Base-by-base conservation (phyloP, 2,329 filamentous ascomycete genomes). In the Bipolaris oryzae region DNA sequence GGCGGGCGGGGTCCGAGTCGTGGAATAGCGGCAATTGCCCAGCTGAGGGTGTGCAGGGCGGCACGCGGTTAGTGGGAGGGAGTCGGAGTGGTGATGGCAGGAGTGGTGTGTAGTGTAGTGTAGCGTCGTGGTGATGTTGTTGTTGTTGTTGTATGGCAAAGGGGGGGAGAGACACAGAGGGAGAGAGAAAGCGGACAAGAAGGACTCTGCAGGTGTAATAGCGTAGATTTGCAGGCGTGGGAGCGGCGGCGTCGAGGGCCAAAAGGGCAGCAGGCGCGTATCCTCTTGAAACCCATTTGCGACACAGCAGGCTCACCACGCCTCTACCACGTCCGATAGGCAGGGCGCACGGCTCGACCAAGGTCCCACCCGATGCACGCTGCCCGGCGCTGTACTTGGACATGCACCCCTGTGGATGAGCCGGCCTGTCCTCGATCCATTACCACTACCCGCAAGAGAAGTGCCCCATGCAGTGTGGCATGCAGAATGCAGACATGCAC, bases 251-350 rank as follows among this genome's bases (percentile, higher is more conserved):
- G 28, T 11, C 28, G 10, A 11, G 28, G 28, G 28, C 28, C 28
- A 31, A 60, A 54, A 61, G 42, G 57, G 5, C 39, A 50, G 58
- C 64, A 66, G 61, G 62, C 66, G 67, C 65, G 62, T 63, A 66
- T 63, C 54, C 57, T 62, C 56, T 60, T 69, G 65, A 69, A 69
- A 69, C 67, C 57, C 16, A 62, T 60, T 60, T 69, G 67, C 63
- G 61, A 69, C 64, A 64, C 52, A 31, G 28, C 44, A 55, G 59
- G 57, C 66, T 63, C 52, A 44, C 57, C 61, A 68, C 57, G 62
- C 58, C 53, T 58, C 50, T 62, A 42, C 56, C 38, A 44, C 35
- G 57, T 58, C 60, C 67, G 66, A 68, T 67, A 66, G 64, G 57
- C 59, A 50, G 38, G n/a, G 38, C 48, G 59, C 63, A 61, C 57